A percentile compares a stretch with the other conserved stretches of the same genome.
phyloP scores from a whole-genome alignment of 306 rosid species.

The Casuarina glauca region DNA sequence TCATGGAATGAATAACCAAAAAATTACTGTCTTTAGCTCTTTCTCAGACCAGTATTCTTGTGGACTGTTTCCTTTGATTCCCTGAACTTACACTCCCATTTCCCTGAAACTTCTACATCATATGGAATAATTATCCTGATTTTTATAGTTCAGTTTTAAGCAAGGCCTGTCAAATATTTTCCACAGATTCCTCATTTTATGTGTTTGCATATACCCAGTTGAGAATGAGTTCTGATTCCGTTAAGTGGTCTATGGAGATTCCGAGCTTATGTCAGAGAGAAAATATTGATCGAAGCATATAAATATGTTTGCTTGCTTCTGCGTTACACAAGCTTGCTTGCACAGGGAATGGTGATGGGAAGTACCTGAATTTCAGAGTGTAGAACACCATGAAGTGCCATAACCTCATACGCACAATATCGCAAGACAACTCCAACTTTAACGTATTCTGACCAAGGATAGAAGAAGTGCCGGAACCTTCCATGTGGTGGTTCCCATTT shows the following conservation, averaged over 20 bases:
- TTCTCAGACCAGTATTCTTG: constrained; percentile 11
- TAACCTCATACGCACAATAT: constrained; percentile 70
- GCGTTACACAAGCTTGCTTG: not conserved
- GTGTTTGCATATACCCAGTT: not conserved
- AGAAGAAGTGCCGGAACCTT: constrained; percentile 59
- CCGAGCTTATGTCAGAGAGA: not conserved
- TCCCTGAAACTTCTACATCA: constrained; percentile 6
- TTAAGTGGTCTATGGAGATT: constrained; percentile 17
- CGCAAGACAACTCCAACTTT: constrained; percentile 65
- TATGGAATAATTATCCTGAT: not conserved
- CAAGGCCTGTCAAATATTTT: too few species aligned
- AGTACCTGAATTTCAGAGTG: constrained; percentile 79
- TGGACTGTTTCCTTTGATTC: constrained; percentile 21
- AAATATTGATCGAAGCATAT: too few species aligned
- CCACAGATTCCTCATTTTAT: constrained; percentile 11
- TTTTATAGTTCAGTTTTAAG: not conserved
- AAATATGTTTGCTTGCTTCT: too few species aligned
- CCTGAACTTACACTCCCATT: not conserved
- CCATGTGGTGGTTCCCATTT: constrained; percentile 95
- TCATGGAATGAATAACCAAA: not conserved
- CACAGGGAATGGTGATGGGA: not conserved
- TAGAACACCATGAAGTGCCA: constrained; percentile 72
- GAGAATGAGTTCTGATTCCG: constrained; percentile 21
- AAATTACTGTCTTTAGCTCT: not conserved
- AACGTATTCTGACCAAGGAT: constrained; percentile 73